Evolutionary conservation across 2,329 filamentous ascomycete species (phyloP), one percentile per base, ranked within the genome.

Genomic region (Pleoardoris graminearum): DNA sequence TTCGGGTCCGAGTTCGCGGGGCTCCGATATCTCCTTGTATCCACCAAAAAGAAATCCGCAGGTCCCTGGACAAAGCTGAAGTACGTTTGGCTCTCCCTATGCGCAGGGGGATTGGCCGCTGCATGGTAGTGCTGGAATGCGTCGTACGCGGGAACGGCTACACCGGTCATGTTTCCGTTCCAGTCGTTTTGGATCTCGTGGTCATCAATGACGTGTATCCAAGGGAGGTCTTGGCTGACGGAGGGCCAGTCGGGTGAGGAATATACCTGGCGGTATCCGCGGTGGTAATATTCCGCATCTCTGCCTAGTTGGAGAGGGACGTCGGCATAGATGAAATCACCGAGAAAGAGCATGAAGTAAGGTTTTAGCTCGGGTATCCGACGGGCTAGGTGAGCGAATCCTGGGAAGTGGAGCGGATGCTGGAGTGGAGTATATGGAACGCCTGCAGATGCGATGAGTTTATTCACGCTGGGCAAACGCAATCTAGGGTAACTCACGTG

Each of bases 131-230:
- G 84, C 42, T 86, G 79, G 79, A 89, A 99, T 0, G 93, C 90
- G 54, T 95, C 91, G 38, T 89, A 84, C 4, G 93, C 92, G 0
- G 88, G 84, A 2, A 81, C 74, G 68, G 93, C 97, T 0, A 96
- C 83, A 5, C 90, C 89, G 0, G 90, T 91, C 12, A 84, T 87
- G 69, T 93, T 94, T 16, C 82, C 80, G 54, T 88, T 85, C 91
- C 92, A 97, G 75, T 97, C 94, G 63, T 99, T 97, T 4, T 84
- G 83, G 56, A 99, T 97, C 70, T 99, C 94, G 66, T 99, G 94
- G 70, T 99, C 94, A 68, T 99, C 94, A 6, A 97, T 83, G 2
- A 96, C 92, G 67, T 99, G 94, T 38, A 97, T 90, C 94, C 94
- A 99, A 63, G 92, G 95, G n/a, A 97, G 78, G 50, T 91, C 86